Percentiles rank a stretch among this genome's conserved stretches.
Evolutionary conservation across 1,139 yeast species (phyloP).

Genomic region (Candida sanyaensis): DNA sequence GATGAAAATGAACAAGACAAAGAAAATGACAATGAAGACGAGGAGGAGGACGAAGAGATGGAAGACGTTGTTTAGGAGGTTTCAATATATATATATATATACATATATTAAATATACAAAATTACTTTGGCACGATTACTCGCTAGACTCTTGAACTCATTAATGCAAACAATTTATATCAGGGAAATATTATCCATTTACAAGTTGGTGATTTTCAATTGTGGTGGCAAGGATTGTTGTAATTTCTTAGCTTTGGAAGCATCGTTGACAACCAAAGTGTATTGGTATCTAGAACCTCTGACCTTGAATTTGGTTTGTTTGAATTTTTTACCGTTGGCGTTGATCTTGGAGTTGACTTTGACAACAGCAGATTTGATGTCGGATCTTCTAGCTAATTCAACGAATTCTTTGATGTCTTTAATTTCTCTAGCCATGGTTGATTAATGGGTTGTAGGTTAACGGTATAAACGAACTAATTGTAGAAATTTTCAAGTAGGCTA

Average conservation of each 20-base stretch:
- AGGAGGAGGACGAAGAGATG: conserved; percentile 50
- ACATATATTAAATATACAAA: conserved; percentile 19
- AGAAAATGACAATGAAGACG: conserved; percentile 51
- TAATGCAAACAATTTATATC: conserved; percentile 1
- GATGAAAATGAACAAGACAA: conserved; percentile 38
- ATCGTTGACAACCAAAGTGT: conserved; percentile 96
- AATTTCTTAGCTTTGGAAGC: conserved; percentile 98
- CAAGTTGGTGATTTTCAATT: conserved; percentile 74
- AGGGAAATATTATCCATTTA: conserved; percentile 28
- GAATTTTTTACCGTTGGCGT: conserved; percentile 82
- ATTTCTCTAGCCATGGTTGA: conserved; percentile 55
- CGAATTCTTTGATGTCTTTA: conserved; percentile 96
- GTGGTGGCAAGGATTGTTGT: conserved; percentile 97
- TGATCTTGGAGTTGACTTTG: conserved; percentile 85
- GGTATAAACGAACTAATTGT: conserved; percentile 9
- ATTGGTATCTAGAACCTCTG: conserved; percentile 92
- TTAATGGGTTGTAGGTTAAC: conserved; percentile 23
- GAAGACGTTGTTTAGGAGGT: conserved; percentile 25
- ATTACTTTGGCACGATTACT: conserved; percentile 7
- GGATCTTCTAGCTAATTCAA: conserved; percentile 96
- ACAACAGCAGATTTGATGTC: conserved; percentile 93
- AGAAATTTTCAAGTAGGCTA: background rate
- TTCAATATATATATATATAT: background rate
- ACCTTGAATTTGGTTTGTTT: conserved; percentile 99
- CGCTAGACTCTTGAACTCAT: conserved; percentile 2